A percentile compares a stretch with the other conserved stretches of the same genome.
Conservation (phyloP, 371 early-diverging fungal genomes). For the Apophysomyces variabilis region DNA sequence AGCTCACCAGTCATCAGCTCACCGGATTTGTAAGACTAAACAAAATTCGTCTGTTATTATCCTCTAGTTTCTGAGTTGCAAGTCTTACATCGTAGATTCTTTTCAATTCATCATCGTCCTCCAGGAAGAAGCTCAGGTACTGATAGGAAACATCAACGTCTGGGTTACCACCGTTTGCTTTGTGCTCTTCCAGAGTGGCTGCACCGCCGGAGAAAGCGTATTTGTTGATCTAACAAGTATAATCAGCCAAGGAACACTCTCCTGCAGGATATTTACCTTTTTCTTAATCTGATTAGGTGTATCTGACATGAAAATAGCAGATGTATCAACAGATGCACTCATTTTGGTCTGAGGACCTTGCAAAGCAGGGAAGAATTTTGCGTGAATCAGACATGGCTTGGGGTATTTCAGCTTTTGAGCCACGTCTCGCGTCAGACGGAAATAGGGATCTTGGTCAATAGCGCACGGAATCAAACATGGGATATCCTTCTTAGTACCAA, state of each 20-base stretch:
- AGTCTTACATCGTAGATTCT: conserved; percentile 61
- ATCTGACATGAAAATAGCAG: conserved; percentile 97
- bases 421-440: conserved; percentile 99
- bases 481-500: conserved; percentile 87
- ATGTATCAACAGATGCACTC: conserved; percentile 92
- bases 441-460: conserved; percentile 99
- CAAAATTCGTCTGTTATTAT: not conserved
- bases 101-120: conserved; percentile 94
- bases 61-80: not conserved
- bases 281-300: conserved; percentile 95
- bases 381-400: conserved; percentile 96
- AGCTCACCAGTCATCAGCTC: conserved; percentile 92
- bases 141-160: conserved; percentile 98
- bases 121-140: conserved; percentile 97
- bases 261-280: conserved; percentile 59
- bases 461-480: conserved; percentile 99
- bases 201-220: conserved; percentile 98
- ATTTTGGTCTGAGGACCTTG: conserved; percentile 99
- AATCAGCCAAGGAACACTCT: not conserved
- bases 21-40: conserved; percentile 83
- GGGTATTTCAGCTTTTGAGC: conserved; percentile 93
- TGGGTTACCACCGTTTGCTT: conserved; percentile 92
- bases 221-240: conserved; percentile 74
- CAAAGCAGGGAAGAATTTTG: conserved; percentile 98
- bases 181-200: conserved; percentile 93